These are phyloP conservation scores for Komagataella ulmi DNA, from an alignment of 805 yeast species.

Conservation along the genomic window DNA sequence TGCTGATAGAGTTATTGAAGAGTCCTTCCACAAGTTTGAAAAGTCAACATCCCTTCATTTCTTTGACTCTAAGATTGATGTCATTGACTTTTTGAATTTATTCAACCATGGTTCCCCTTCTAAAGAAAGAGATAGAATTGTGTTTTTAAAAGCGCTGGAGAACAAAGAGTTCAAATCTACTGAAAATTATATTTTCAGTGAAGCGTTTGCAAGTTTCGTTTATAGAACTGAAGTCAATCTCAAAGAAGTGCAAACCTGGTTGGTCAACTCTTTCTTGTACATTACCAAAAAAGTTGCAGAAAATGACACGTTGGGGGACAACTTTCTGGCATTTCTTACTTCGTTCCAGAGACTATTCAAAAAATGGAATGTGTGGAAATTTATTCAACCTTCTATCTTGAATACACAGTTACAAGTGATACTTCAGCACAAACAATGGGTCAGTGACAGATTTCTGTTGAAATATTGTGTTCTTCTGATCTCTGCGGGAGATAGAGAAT, in stretches of 20 bases:
- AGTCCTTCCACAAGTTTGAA: not conserved
- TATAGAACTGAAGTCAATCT: constrained; percentile 1
- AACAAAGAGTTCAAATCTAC: constrained; percentile 12
- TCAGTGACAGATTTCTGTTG: constrained; percentile 24
- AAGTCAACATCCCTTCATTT: not conserved
- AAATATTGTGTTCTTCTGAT: constrained; percentile 28
- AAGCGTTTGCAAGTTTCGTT: constrained; percentile 15
- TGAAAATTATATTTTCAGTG: constrained; percentile 5
- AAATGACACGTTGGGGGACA: constrained; percentile 8
- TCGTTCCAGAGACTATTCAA: constrained; percentile 20
- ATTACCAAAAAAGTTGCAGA: constrained; percentile 57
- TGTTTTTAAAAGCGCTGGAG: constrained; percentile 5
- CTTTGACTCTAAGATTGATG: not conserved
- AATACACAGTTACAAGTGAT: constrained; percentile 58
- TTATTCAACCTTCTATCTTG: constrained; percentile 16
- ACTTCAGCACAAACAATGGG: constrained; percentile 32
- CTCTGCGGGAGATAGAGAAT: constrained; percentile 15
- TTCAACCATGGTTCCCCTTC: not conserved
- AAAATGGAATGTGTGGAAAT: not conserved
- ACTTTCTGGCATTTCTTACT: constrained; percentile 16
- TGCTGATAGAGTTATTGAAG: not conserved
- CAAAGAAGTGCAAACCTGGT: constrained; percentile 27
- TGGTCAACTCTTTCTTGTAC: constrained; percentile 41
- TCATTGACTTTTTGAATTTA: not conserved
- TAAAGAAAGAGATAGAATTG: not conserved